Conservation (phyloP, 148 eudicot species). For the Cornus suecica region DNA sequence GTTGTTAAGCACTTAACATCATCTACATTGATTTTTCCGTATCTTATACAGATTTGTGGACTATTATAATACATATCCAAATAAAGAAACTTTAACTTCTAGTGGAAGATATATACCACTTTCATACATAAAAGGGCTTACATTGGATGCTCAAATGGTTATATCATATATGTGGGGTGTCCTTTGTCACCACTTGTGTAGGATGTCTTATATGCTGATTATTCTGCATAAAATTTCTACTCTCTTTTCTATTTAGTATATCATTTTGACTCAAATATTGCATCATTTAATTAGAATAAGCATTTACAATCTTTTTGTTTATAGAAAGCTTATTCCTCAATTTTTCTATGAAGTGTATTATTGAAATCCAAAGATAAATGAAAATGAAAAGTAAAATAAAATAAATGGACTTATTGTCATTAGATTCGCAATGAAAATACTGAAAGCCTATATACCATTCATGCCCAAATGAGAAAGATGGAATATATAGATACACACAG, state of each 20-base stretch:
- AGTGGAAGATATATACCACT: not conserved
- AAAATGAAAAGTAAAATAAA: too few relatives aligned
- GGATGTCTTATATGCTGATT: too few relatives aligned
- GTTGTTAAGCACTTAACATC: not conserved
- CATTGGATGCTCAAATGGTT: constrained; percentile 7
- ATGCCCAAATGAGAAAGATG: not conserved
- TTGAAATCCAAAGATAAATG: not conserved
- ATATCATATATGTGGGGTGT: too few relatives aligned
- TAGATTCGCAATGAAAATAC: not conserved
- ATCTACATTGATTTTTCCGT: not conserved
- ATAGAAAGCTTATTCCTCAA: too few relatives aligned
- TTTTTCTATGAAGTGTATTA: too few relatives aligned
- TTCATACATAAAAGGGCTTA: not conserved
- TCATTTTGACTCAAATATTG: not conserved
- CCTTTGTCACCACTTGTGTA: too few relatives aligned
- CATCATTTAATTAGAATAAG: too few relatives aligned
- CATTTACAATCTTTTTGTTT: too few relatives aligned
- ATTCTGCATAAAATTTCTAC: not conserved
- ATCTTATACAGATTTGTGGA: not conserved
- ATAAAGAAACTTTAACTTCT: not conserved
- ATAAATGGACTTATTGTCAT: not conserved
- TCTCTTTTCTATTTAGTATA: not conserved
- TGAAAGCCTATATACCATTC: not conserved
- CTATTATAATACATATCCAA: not conserved
- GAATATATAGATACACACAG: not conserved